These are phyloP conservation scores for Verticillium dahliae DNA, from an alignment of 2,329 filamentous ascomycete genomes.

Conservation along the genomic window DNA sequence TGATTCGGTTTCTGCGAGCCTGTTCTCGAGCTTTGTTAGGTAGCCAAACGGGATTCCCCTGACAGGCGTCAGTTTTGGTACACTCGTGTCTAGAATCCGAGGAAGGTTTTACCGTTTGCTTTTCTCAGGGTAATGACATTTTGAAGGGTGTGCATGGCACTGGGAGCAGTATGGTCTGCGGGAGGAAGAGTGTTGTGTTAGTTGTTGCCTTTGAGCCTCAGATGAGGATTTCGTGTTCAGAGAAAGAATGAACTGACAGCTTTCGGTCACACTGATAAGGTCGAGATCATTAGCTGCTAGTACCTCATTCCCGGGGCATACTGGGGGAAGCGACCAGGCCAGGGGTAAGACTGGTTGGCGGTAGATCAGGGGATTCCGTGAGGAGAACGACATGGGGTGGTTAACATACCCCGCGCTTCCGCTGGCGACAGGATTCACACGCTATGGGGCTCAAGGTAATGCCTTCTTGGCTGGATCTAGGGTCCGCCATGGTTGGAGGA, in stretches of 20 bases:
- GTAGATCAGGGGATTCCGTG: too few relatives aligned
- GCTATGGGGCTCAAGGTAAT: slow-evolving; percentile 20
- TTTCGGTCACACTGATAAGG: slow-evolving; percentile 7
- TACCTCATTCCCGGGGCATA: too few relatives aligned
- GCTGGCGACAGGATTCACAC: slow-evolving; percentile 23
- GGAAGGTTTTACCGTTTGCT: slow-evolving; percentile 20
- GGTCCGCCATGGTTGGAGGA: not conserved
- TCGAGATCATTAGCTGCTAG: not conserved
- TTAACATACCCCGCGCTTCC: slow-evolving; percentile 22
- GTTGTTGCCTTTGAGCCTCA: too few relatives aligned
- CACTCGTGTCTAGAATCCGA: too few relatives aligned
- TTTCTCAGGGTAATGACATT: slow-evolving; percentile 24
- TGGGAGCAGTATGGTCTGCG: slow-evolving; percentile 21
- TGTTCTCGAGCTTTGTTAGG: slow-evolving; percentile 28
- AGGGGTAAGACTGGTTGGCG: too few relatives aligned
- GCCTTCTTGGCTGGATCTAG: not conserved
- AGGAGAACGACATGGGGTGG: not conserved
- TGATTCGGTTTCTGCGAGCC: slow-evolving; percentile 24
- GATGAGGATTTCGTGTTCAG: too few relatives aligned
- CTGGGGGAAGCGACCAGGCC: too few relatives aligned
- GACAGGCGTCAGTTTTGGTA: not conserved
- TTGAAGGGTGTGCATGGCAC: slow-evolving; percentile 18
- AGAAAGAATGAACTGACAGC: slow-evolving; percentile 1
- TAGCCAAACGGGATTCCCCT: slow-evolving; percentile 31
- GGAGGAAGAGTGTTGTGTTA: not conserved